Evolutionary conservation across 768 basidiomycete species (phyloP), one percentile per base, ranked within the genome.

Genomic region (Kwoniella pini): DNA sequence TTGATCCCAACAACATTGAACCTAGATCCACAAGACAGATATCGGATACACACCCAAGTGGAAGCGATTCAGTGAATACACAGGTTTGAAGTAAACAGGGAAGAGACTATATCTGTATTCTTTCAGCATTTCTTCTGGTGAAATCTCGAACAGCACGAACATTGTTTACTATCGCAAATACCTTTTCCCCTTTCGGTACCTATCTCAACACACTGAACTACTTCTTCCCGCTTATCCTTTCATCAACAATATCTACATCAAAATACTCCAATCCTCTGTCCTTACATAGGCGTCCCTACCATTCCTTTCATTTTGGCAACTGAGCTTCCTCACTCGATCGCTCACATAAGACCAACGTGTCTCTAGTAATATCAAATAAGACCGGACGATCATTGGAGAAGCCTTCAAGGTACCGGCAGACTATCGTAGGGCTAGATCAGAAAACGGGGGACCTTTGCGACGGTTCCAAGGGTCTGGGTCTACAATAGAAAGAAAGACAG

Each of bases 171-270:
- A 46, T 46, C 45, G 19, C 40, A 46, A 6, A 36, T 15, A 36
- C 33, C 33, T 7, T 15, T 36, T 36, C 33, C 45, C 45, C 45
- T 46, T 21, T 46, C 45, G 22, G 45, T 46, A 46, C 45, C 45
- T 46, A 19, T 36, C 33, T 7, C 19, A 13, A 46, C 13, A 43
- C 40, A 43, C 40, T 9, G 24, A 46, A 24, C 45, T 46, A 36
- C 24, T 0, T 44, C 27, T 46, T 46, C 45, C 45, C 26, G 45
- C 45, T 24, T 24, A 46, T 46, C 45, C 45, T 46, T 46, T 24
- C 45, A 46, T 46, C 45, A 46, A 46, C 45, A 46, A 24, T 24
- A 36, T 7, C 33, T 7, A 36, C 7, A 15, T 36, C 33, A n/a
- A n/a, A n/a, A n/a, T 43, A 24, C 19, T 22, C 27, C 45, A 27